Evolutionary conservation across 2,329 filamentous ascomycete species (phyloP).

Genomic region (Colletotrichum graminicola): DNA sequence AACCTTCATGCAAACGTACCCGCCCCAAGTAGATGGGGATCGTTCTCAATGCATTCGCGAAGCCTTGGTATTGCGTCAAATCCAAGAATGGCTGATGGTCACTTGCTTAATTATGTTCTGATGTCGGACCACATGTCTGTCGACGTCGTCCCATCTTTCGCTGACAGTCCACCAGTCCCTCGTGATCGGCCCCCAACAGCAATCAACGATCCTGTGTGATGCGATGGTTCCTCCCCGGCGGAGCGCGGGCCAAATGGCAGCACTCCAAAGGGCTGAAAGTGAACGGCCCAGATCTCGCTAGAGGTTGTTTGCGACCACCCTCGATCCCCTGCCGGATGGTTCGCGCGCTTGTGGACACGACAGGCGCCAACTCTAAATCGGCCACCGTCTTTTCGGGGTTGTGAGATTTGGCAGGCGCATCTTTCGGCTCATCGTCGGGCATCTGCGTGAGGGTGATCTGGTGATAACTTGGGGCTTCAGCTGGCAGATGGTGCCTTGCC

Average conservation of each 20-base stretch:
- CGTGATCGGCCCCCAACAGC: constrained; percentile 27
- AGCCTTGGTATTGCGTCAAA: constrained; percentile 9
- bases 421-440: background rate
- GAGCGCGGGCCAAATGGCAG: background rate
- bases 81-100: constrained; percentile 3
- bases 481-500: constrained; percentile 19
- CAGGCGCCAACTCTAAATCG: constrained; percentile 28
- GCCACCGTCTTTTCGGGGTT: constrained; percentile 14
- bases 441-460: constrained; percentile 5
- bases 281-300: constrained; percentile 21
- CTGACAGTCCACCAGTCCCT: constrained; percentile 18
- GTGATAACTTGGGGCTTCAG: constrained; percentile 13
- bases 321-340: constrained; percentile 23
- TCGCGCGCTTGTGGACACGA: constrained; percentile 34
- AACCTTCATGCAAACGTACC: constrained; percentile 23
- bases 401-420: constrained; percentile 13
- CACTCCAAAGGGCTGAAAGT: constrained; percentile 29
- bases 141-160: constrained; percentile 34
- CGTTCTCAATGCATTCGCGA: background rate
- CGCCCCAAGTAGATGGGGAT: constrained; percentile 14
- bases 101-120: constrained; percentile 21
- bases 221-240: constrained; percentile 4
- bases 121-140: constrained; percentile 37
- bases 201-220: constrained; percentile 15
- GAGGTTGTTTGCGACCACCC: constrained; percentile 22